Evolutionary conservation across 768 basidiomycete species (phyloP).

Genomic region (Amanita molliuscula): DNA sequence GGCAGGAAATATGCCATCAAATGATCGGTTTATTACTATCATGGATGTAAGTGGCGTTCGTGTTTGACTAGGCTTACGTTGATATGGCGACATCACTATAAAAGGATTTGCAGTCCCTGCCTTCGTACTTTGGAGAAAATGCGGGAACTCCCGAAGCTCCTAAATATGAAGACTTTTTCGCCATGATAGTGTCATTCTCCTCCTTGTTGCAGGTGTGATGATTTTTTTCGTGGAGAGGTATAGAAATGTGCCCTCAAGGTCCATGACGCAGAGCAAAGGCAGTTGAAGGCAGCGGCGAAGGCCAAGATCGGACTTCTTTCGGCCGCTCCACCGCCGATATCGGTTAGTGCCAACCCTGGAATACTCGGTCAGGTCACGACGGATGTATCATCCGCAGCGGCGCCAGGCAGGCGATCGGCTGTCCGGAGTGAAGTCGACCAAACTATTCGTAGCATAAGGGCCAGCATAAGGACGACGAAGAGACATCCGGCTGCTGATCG

Average conservation of each 20-base stretch:
- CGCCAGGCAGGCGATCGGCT: slow-evolving; percentile 41
- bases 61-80: background rate
- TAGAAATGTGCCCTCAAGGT: slow-evolving; percentile 69
- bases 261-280: slow-evolving; percentile 36
- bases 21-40: slow-evolving; percentile 54
- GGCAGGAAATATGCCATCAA: slow-evolving; percentile 17
- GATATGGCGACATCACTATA: slow-evolving; percentile 42
- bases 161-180: slow-evolving; percentile 81
- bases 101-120: slow-evolving; percentile 46
- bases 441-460: slow-evolving; percentile 72
- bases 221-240: background rate
- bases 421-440: slow-evolving; percentile 77
- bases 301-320: slow-evolving; percentile 14
- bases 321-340: slow-evolving; percentile 13
- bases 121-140: slow-evolving; percentile 72
- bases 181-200: slow-evolving; percentile 63
- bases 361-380: background rate
- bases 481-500: slow-evolving; percentile 18
- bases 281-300: slow-evolving; percentile 12
- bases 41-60: slow-evolving; percentile 48
- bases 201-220: slow-evolving; percentile 51
- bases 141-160: slow-evolving; percentile 50
- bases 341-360: slow-evolving; percentile 10
- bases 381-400: slow-evolving; percentile 11
- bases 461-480: slow-evolving; percentile 43